Evolutionary conservation across 768 basidiomycete genomes (phyloP), one percentile per base, ranked within the genome.

Genomic region (Leccinum boreale): DNA sequence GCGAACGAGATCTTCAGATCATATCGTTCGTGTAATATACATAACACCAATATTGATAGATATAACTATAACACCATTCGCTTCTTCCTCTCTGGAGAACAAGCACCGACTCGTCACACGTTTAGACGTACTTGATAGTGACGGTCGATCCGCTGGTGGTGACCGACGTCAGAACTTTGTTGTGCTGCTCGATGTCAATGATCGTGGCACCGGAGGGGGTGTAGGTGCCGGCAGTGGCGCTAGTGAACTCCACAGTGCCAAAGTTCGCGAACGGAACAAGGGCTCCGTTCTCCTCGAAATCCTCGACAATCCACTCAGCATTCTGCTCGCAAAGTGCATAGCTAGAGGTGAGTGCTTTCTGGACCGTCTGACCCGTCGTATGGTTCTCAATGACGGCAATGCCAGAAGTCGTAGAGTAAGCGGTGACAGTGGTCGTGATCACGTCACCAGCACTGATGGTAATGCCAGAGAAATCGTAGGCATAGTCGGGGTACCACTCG

Each of bases 221-320:
- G 53, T 68, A 63, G 26, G 15, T 49, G 8, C 57, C 57, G 19
- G 63, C 66, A 29, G 36, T 55, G 10, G 61, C 59, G 9, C 11
- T 5, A 10, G 3, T 21, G 60, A 67, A 69, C 3, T 46, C 48
- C 21, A 68, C 60, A 4, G 56, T 67, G 36, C 67, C 62, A 44
- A 67, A 68, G 59, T 69, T 10, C 19, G 42, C 42, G n/a, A 42
- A 42, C 42, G 42, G 42, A 42, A 52, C 60, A 3, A 69, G 47
- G 1, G 56, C 28, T 36, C 62, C 67, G 3, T 53, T 47, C 21
- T 17, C 10, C n/a, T 58, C 21, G 31, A 58, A 57, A 56, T 69
- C 67, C 12, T 67, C 65, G 5, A 69, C 60, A 42, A 64, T 67
- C 67, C 67, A 68, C 55, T 68, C 67, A 11, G 62, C 67, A 15